Conservation (phyloP, 148 eudicot genomes). For the Pharnaceum exiguum region DNA sequence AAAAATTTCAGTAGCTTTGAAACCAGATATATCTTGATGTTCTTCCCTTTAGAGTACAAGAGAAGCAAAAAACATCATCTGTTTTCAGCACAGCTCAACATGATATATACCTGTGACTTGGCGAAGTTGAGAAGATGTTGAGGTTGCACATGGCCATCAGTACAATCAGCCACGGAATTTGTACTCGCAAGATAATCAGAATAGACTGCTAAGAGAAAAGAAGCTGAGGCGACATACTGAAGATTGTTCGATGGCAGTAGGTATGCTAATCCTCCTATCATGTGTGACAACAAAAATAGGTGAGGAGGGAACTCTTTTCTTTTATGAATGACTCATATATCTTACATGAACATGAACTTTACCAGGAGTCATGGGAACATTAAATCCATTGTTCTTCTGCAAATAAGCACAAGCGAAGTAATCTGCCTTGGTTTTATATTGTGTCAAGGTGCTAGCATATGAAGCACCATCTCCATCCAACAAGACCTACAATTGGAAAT, state of each 20-base stretch:
- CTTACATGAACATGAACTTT: too few relatives aligned
- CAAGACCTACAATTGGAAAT: too few relatives aligned
- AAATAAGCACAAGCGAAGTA: conserved; percentile 69
- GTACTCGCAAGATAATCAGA: conserved; percentile 56
- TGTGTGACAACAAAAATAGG: not conserved
- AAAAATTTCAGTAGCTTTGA: too few relatives aligned
- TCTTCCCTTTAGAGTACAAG: too few relatives aligned
- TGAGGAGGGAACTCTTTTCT: too few relatives aligned
- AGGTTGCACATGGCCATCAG: conserved; percentile 52
- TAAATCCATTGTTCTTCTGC: conserved; percentile 61
- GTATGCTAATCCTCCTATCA: conserved; percentile 67
- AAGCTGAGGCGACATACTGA: conserved; percentile 69
- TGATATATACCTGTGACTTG: conserved; percentile 28
- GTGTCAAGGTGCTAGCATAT: conserved; percentile 44
- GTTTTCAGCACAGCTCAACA: not conserved
- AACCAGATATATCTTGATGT: too few relatives aligned
- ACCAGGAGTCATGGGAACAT: conserved; percentile 77
- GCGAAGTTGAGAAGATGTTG: conserved; percentile 50
- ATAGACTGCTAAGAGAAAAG: conserved; percentile 66
- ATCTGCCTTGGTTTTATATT: conserved; percentile 77
- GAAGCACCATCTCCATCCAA: conserved; percentile 55
- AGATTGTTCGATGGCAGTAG: conserved; percentile 64
- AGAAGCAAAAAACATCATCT: too few relatives aligned
- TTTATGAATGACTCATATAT: too few relatives aligned
- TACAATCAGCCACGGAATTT: conserved; percentile 45